Evolutionary conservation across 2,329 filamentous ascomycete species (phyloP), one percentile per base, ranked within the genome.

Genomic region (Volutella citrinella): DNA sequence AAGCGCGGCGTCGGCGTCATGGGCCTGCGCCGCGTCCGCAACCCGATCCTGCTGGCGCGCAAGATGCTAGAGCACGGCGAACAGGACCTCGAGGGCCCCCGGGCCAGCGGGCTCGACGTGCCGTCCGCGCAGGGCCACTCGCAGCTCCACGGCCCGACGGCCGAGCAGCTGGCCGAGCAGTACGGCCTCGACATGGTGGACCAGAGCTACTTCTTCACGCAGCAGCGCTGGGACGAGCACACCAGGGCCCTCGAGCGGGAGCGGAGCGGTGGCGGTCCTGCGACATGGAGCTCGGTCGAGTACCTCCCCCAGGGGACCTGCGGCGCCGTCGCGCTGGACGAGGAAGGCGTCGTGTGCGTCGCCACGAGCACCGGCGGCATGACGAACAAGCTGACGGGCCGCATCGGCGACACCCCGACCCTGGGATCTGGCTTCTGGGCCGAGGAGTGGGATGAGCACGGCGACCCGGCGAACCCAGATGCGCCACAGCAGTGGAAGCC

Each of bases 361-460:
- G 78, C 77, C 1, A 82, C 78, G 4, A 80, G 74, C 51, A 82
- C 78, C 0, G 89, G 89, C 6, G 89, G 89, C 0, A 58, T 95
- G 59, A 95, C 89, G 15, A 95, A 95, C 58, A 95, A 95, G 66
- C 64, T 91, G 34, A 85, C 86, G 0, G 89, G 88, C 1, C 71
- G 89, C 14, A 82, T 95, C 43, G 89, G 89, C 1, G 89, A 95
- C 56, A 95, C 89, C 10, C 88, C 89, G 0, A 84, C 83, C 0
- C 66, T 89, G 1, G 89, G 89, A 1, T 84, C 88, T 1, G 89
- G 89, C 0, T 95, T 89, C 60, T 95, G 88, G 87, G 87, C 89
- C 0, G 89, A 94, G 56, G 78, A 89, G 48, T 95, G 87, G 87
- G 60, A 63, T 7, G 75, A 82, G 36, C 61, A 68, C 3, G 60